phyloP scores from a whole-genome alignment of 768 basidiomycete species.

The Collybiopsis confluens region DNA sequence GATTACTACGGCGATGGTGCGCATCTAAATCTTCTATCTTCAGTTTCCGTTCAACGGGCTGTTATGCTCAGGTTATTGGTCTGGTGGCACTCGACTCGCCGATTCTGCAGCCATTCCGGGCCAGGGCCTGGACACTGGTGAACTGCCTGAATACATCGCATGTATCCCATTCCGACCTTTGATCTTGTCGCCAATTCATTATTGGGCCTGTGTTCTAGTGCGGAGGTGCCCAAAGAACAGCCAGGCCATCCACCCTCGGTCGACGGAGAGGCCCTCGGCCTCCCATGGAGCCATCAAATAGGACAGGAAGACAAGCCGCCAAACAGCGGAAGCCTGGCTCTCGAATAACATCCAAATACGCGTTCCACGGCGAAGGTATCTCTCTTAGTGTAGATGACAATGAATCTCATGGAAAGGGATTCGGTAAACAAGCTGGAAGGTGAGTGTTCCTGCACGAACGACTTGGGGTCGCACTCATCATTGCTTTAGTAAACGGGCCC shows the following conservation, averaged over 20 bases:
- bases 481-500: conserved; percentile 60
- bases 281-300: conserved; percentile 44
- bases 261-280: conserved; percentile 32
- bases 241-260: conserved; percentile 47
- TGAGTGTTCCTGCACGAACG: conserved; percentile 13
- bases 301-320: conserved; percentile 57
- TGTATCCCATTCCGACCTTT: not conserved
- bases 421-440: conserved; percentile 71
- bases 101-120: conserved; percentile 58
- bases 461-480: not conserved
- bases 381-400: conserved; percentile 41
- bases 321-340: conserved; percentile 71
- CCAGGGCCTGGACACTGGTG: conserved; percentile 46
- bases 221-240: conserved; percentile 69
- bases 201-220: no score
- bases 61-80: conserved; percentile 85
- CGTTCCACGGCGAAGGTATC: conserved; percentile 56
- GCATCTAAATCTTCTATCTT: conserved; percentile 3
- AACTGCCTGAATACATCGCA: conserved; percentile 79
- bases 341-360: conserved; percentile 57
- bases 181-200: not conserved
- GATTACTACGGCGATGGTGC: conserved; percentile 84
- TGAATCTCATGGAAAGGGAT: conserved; percentile 41
- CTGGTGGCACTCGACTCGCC: conserved; percentile 63
- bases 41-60: not conserved